Evolutionary conservation across 2,329 filamentous ascomycete genomes (phyloP).

Genomic region (Macrophomina tecta): DNA sequence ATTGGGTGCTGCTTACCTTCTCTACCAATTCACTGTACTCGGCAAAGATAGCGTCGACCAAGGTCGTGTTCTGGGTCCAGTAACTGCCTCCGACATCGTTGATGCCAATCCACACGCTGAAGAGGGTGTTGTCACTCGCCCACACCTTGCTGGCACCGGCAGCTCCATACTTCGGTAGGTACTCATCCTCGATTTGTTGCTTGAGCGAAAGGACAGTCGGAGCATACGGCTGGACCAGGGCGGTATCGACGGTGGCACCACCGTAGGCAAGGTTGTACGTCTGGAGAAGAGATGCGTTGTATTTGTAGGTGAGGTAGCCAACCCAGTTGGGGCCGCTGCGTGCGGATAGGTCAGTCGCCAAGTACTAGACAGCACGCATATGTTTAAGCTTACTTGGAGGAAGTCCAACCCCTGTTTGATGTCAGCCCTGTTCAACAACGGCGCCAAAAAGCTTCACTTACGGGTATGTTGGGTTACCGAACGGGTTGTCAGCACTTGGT

Average conservation of each 20-base stretch:
- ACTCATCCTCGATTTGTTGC: slow-evolving; percentile 56
- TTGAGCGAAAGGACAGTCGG: slow-evolving; percentile 58
- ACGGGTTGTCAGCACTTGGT: slow-evolving; percentile 60
- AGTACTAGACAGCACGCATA: neutral
- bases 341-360: neutral
- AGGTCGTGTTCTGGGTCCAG: slow-evolving; percentile 44
- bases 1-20: slow-evolving; percentile 26
- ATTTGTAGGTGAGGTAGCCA: slow-evolving; percentile 54
- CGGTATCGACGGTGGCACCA: slow-evolving; percentile 60
- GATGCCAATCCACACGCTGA: slow-evolving; percentile 57
- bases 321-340: slow-evolving; percentile 62
- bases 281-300: slow-evolving; percentile 53
- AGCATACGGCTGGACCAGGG: slow-evolving; percentile 58
- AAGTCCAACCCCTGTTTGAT: slow-evolving; percentile 29
- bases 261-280: slow-evolving; percentile 63
- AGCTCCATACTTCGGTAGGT: slow-evolving; percentile 47
- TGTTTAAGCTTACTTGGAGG: slow-evolving; percentile 28
- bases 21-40: slow-evolving; percentile 47
- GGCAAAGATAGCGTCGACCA: slow-evolving; percentile 44
- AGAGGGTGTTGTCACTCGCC: slow-evolving; percentile 29
- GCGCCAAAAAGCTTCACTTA: slow-evolving; percentile 28
- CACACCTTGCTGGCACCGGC: slow-evolving; percentile 38
- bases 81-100: slow-evolving; percentile 62
- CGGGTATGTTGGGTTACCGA: slow-evolving; percentile 67
- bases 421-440: neutral